Conservation (phyloP, 1,284 basidiomycete genomes). For the Volvariella volvacea region DNA sequence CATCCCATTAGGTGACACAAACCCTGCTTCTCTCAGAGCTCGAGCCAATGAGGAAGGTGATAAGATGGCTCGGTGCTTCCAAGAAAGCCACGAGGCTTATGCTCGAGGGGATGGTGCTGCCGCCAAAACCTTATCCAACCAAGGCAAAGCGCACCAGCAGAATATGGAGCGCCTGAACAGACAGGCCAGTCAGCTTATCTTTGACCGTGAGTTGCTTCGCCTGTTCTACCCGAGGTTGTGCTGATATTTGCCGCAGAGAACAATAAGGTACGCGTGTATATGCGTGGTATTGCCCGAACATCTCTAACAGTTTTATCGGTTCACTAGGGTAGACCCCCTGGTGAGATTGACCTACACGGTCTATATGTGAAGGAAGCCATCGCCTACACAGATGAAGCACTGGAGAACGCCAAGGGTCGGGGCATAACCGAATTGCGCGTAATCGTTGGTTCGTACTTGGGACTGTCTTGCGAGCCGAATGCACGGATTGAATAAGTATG, state of each 20-base stretch:
- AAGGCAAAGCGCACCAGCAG: conserved; percentile 79
- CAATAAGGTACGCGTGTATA: conserved; percentile 49
- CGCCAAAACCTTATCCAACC: conserved; percentile 35
- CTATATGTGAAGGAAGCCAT: conserved; percentile 94
- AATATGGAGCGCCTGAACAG: conserved; percentile 81
- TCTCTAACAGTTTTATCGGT: not conserved
- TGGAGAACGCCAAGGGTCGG: conserved; percentile 59
- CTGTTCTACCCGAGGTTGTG: not conserved
- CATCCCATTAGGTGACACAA: conserved; percentile 61
- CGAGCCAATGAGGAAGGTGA: conserved; percentile 72
- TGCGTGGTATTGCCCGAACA: conserved; percentile 2
- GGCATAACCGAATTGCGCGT: conserved; percentile 72
- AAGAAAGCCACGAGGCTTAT: conserved; percentile 66
- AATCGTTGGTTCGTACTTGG: conserved; percentile 68
- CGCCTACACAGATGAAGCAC: conserved; percentile 58
- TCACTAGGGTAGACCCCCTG: conserved; percentile 50
- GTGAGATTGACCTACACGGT: conserved; percentile 86
- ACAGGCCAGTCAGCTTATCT: conserved; percentile 90
- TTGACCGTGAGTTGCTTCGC: conserved; percentile 46
- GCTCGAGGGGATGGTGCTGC: conserved; percentile 60
- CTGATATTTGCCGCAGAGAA: conserved; percentile 52
- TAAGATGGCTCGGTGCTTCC: conserved; percentile 64
- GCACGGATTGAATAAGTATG: not conserved
- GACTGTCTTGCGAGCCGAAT: not conserved
- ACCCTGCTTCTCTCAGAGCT: conserved; percentile 65